Evolutionary conservation across 202 grass and related monocot genomes (phyloP).

Genomic region (Digitaria exilis): DNA sequence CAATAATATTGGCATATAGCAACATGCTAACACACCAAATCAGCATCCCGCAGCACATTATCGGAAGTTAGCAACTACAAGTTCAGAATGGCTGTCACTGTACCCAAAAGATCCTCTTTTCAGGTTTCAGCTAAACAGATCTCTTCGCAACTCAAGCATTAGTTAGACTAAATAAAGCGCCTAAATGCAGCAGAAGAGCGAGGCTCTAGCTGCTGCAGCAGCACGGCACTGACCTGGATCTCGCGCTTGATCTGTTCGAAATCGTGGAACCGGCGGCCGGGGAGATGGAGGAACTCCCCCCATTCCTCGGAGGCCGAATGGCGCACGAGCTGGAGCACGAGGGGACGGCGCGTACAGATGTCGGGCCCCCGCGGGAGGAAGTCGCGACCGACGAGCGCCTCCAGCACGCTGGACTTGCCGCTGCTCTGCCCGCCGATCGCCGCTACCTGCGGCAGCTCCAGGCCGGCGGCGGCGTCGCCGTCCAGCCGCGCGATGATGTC

Average conservation of each 20-base stretch:
- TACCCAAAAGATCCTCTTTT: constrained; percentile 2
- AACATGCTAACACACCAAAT: neutral
- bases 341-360: constrained; percentile 84
- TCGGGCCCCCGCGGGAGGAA: constrained; percentile 85
- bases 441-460: constrained; percentile 86
- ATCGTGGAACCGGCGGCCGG: constrained; percentile 67
- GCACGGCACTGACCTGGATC: constrained; percentile 61
- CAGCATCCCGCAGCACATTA: neutral
- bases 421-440: constrained; percentile 92
- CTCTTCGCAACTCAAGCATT: neutral
- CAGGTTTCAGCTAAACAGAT: constrained; percentile 9
- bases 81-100: neutral
- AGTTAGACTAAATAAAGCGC: neutral
- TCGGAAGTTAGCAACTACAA: neutral
- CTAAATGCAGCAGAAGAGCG: neutral
- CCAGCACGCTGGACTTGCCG: constrained; percentile 95
- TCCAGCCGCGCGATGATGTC: constrained; percentile 78
- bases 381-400: constrained; percentile 88
- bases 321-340: constrained; percentile 87
- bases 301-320: constrained; percentile 65
- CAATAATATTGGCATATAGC: neutral
- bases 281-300: constrained; percentile 86
- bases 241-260: constrained; percentile 85
- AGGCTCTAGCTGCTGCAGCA: neutral
- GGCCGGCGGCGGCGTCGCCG: constrained; percentile 45